Conservation (phyloP, 106 monocot species). For the Dendrobium chrysotoxum region DNA sequence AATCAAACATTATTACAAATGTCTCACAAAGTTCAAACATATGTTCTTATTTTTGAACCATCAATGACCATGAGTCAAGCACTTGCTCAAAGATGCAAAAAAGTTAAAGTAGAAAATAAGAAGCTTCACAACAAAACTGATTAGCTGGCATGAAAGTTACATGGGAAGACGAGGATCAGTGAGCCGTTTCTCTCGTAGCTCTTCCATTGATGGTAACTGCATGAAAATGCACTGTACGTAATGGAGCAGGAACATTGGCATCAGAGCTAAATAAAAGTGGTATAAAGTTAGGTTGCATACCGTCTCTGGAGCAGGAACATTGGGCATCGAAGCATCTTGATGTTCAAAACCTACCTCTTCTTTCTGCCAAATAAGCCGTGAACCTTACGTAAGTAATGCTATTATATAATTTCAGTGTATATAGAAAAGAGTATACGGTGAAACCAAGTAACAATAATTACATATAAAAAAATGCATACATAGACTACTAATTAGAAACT, state of each 20-base stretch:
- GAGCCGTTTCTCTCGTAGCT: slow-evolving; percentile 58
- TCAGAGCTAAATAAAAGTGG: neutral
- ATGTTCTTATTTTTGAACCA: neutral
- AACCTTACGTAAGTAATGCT: neutral
- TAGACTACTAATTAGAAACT: too few relatives aligned
- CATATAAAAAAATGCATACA: too few relatives aligned
- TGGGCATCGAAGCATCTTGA: slow-evolving; percentile 62
- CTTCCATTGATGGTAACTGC: slow-evolving; percentile 84
- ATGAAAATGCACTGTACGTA: slow-evolving; percentile 11
- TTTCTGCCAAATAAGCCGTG: slow-evolving; percentile 41
- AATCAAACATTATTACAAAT: too few relatives aligned
- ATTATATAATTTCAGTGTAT: neutral
- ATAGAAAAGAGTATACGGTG: neutral
- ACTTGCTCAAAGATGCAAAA: neutral
- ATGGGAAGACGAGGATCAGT: slow-evolving; percentile 90
- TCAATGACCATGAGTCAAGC: neutral
- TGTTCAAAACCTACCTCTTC: slow-evolving; percentile 84
- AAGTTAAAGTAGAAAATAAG: neutral
- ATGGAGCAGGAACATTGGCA: neutral
- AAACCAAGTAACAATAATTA: neutral
- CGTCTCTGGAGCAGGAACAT: slow-evolving; percentile 69
- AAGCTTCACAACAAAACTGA: neutral
- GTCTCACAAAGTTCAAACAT: neutral
- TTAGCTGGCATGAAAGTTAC: slow-evolving; percentile 32
- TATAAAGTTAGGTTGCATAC: slow-evolving; percentile 19